phyloP scores from a whole-genome alignment of 768 basidiomycete genomes.

The Tricholoma saponaceum region DNA sequence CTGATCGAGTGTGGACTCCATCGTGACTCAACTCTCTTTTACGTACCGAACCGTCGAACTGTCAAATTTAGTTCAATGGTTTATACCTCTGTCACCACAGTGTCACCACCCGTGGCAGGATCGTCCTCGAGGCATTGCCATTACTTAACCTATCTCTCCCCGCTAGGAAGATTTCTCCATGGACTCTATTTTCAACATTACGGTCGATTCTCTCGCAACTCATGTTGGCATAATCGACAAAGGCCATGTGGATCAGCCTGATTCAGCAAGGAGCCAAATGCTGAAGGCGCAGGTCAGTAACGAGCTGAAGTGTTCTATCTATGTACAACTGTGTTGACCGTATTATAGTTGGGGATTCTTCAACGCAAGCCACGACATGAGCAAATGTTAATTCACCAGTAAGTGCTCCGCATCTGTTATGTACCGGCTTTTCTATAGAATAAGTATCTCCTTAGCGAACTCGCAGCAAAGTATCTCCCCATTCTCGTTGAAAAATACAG shows the following conservation, averaged over 20 bases:
- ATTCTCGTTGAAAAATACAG: conserved; percentile 27
- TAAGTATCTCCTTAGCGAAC: conserved; percentile 17
- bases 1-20: no score
- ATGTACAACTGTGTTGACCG: background rate
- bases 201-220: conserved; percentile 13
- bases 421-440: background rate
- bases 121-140: no score
- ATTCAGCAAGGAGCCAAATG: conserved; percentile 8
- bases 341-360: conserved; percentile 26
- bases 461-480: conserved; percentile 36
- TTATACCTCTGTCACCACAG: no score
- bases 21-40: no score
- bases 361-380: conserved; percentile 16
- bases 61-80: no score
- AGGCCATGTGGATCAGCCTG: conserved; percentile 6
- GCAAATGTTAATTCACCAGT: conserved; percentile 19
- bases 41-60: no score
- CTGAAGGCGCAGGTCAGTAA: conserved; percentile 18
- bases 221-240: conserved; percentile 11
- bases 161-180: background rate
- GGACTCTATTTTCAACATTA: conserved; percentile 6
- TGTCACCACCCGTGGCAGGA: no score
- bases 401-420: background rate
- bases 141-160: no score
- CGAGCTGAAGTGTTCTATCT: background rate